phyloP scores from a whole-genome alignment of 805 yeast genomes.

The Nakazawaea sp. region DNA sequence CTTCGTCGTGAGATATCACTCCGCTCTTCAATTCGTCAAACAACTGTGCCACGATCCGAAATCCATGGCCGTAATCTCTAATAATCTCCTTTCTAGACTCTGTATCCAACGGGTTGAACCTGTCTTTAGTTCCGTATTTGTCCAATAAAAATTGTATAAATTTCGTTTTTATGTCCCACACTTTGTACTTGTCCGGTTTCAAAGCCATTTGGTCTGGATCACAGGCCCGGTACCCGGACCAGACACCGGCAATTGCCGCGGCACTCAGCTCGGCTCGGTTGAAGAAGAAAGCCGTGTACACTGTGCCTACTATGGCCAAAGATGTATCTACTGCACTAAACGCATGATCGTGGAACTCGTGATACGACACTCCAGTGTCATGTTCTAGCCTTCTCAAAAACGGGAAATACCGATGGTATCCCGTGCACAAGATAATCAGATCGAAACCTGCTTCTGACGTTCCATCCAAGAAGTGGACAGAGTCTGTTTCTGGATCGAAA shows the following conservation, averaged over 20 bases:
- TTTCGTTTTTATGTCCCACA: constrained; percentile 16
- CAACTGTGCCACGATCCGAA: constrained; percentile 9
- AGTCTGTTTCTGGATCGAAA: constrained; percentile 17
- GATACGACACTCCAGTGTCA: constrained; percentile 10
- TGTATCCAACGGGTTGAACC: constrained; percentile 21
- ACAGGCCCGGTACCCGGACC: constrained; percentile 33
- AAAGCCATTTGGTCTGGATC: constrained; percentile 33
- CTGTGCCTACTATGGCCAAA: constrained; percentile 32
- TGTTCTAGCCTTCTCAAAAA: constrained; percentile 18
- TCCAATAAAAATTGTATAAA: constrained; percentile 18
- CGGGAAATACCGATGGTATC: constrained; percentile 36
- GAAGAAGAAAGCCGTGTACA: constrained; percentile 37
- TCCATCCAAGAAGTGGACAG: constrained; percentile 10
- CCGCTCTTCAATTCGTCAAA: constrained; percentile 11
- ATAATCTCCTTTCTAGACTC: constrained; percentile 17
- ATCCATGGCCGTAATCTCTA: constrained; percentile 15
- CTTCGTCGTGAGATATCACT: constrained; percentile 15
- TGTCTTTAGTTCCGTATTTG: constrained; percentile 17
- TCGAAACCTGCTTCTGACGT: constrained; percentile 27
- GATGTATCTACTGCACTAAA: constrained; percentile 37
- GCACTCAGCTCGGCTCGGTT: constrained; percentile 44
- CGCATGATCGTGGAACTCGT: constrained; percentile 24
- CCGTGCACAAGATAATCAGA: constrained; percentile 33
- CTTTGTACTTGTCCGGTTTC: constrained; percentile 25
- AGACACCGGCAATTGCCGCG: constrained; percentile 53